Percentiles rank a stretch among this genome's conserved stretches.
Evolutionary conservation across 2,329 filamentous ascomycete species (phyloP).

Genomic region (Capronia americana): DNA sequence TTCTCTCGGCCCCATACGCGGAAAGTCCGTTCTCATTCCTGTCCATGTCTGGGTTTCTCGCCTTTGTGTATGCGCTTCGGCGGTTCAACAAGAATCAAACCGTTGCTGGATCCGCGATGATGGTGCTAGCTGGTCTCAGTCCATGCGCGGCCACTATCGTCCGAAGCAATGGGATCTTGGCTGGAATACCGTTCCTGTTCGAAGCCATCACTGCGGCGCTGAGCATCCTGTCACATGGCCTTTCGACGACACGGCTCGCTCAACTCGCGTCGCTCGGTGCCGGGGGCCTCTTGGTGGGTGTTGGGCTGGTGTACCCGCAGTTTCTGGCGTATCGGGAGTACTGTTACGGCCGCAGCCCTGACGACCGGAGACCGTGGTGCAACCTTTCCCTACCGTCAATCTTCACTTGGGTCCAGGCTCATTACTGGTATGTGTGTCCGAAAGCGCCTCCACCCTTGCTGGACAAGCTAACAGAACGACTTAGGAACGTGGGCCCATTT

Average conservation of each 20-base stretch:
- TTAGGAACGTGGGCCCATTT: conserved; percentile 84
- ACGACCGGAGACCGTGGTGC: conserved; percentile 73
- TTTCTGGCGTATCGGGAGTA: conserved; percentile 74
- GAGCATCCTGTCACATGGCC: conserved; percentile 50
- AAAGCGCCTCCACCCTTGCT: background rate
- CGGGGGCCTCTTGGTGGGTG: conserved; percentile 70
- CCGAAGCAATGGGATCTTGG: conserved; percentile 85
- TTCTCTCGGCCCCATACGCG: conserved; percentile 83
- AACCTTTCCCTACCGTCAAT: conserved; percentile 76
- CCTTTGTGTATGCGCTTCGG: conserved; percentile 64
- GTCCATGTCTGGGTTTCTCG: conserved; percentile 73
- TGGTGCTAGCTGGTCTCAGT: conserved; percentile 56
- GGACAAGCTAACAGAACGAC: conserved; percentile 35
- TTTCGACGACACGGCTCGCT: conserved; percentile 52
- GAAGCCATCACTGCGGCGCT: conserved; percentile 58
- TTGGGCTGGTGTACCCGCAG: conserved; percentile 76
- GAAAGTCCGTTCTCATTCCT: conserved; percentile 81
- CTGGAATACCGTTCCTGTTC: conserved; percentile 75
- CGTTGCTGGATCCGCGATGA: conserved; percentile 50
- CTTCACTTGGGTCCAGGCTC: conserved; percentile 84
- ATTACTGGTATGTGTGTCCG: conserved; percentile 76
- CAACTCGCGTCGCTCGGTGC: conserved; percentile 65
- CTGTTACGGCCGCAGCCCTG: conserved; percentile 56
- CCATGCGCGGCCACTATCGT: conserved; percentile 69
- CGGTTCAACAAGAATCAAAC: conserved; percentile 42